Evolutionary conservation across 1,284 basidiomycete species (phyloP), one percentile per base, ranked within the genome.

Genomic region (Sporisorium graminicola): DNA sequence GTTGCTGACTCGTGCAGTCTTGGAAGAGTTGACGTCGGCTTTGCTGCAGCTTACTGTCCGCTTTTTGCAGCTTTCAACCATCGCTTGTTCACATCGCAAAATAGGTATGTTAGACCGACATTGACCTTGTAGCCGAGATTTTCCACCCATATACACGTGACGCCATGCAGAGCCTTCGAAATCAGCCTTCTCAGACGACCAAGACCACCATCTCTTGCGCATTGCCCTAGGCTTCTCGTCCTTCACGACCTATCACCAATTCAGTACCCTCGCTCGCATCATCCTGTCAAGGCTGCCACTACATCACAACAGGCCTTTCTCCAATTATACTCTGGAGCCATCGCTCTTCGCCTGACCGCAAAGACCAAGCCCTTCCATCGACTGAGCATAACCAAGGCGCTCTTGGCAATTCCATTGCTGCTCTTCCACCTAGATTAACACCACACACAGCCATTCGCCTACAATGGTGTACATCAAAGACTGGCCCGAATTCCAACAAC

Each of bases 391-490:
- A n/a, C n/a, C n/a, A n/a, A n/a, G n/a, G n/a, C n/a, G n/a, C n/a
- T n/a, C n/a, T n/a, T n/a, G n/a, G n/a, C n/a, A n/a, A n/a, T n/a
- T n/a, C n/a, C n/a, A n/a, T n/a, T n/a, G n/a, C n/a, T n/a, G n/a
- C 35, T 14, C 35, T 37, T 14, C 35, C 9, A n/a, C 24, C n/a
- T 27, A 27, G 33, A 29, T 33, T 29, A 20, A 43, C 33, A 53
- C n/a, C 37, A 24, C 24, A 13, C 14, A n/a, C n/a, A n/a, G n/a
- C n/a, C n/a, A n/a, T n/a, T n/a, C n/a, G 12, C n/a, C 29, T 61
- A 44, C 14, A 26, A 82, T 82, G 80, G 80, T 82, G 4, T 82
- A 82, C 79, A 70, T 79, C 64, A 80, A 79, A 47, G 62, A 74
- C 52, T 82, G 78, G 78, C 61, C 74, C 35, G 65, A 72, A 53